Base-by-base conservation (phyloP, 169 alveolate genomes). In the Eimeria zaria region DNA sequence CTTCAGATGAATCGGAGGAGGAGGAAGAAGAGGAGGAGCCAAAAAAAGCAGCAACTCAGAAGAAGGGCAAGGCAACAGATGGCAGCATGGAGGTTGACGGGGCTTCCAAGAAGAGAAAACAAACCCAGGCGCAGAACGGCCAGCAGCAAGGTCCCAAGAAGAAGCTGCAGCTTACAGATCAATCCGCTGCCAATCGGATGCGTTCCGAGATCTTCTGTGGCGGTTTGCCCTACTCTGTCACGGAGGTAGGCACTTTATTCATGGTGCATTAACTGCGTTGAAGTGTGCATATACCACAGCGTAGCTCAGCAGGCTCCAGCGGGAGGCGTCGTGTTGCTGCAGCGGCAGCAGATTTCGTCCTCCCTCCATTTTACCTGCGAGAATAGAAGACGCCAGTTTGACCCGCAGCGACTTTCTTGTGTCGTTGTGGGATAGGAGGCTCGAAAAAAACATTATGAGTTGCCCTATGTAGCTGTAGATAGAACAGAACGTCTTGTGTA, bases 131-230 rank as follows among this genome's bases (percentile, higher is more conserved):
- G 48, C 93, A 80, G 51, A 73, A 97, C 55, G 73, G 92, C 89
- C 85, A 80, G 33, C 90, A 97, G 48, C 85, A 58, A 16, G 97
- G 89, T 67, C 97, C 96, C 30, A 96, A 96, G 81, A 96, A 95
- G 94, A 97, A 96, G 84, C 97, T 91, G 53, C 97, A 97, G n/a
- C 97, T 90, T 39, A 97, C 96, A 44, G 98, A 91, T 24, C 81
- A 60, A 51, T 85, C 93, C 74, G 62, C 93, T n/a, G 80, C 93
- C 3, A 81, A 55, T 24, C 93, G 93, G 46, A 85, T 85, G 93
- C 96, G 98, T 39, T 90, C 97, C 91, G 99, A 98, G 62, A 97
- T 99, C 30, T 98, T 98, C 95, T 98, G 99, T 71, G 99, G 99
- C 20, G 98, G 98, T 73, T 95, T 99, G 6, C 99, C 99, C 7